Conservation (phyloP, 139 green algal species). For the Diplosphaera chodatii region DNA sequence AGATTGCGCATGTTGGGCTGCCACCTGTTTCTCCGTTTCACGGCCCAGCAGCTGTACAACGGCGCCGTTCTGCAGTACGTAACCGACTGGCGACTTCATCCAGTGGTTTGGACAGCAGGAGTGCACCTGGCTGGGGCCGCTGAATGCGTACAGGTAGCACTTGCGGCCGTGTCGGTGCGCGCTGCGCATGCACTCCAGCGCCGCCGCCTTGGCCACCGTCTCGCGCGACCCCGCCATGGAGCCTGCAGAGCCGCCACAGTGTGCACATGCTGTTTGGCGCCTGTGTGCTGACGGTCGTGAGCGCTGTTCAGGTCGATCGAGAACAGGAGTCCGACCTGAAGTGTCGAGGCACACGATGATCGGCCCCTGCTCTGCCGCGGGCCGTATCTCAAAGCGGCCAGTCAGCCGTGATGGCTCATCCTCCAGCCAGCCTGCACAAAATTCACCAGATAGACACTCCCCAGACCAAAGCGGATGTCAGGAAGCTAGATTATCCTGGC, state of each 20-base stretch:
- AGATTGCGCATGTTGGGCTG: not conserved
- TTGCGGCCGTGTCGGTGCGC: conserved; percentile 67
- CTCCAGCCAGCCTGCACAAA: conserved; percentile 69
- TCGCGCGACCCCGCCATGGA: conserved; percentile 64
- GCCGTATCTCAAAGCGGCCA: conserved; percentile 69
- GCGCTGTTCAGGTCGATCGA: no score
- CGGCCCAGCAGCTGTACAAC: no score
- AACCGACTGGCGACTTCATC: no score
- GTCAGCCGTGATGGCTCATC: conserved; percentile 64
- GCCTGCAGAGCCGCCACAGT: no score
- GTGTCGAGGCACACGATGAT: conserved; percentile 95
- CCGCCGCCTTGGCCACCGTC: conserved; percentile 85
- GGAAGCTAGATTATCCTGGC: no score
- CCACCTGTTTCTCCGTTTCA: no score
- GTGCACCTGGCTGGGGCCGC: conserved; percentile 3
- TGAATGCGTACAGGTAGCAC: conserved; percentile 91
- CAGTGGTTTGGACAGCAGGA: no score
- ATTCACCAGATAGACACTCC: not conserved
- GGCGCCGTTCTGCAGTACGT: no score
- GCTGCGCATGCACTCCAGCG: conserved; percentile 81
- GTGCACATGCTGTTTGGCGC: no score
- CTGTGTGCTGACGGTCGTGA: no score
- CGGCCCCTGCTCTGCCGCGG: conserved; percentile 79
- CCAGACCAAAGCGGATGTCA: no score
- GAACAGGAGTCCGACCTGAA: conserved; percentile 14